A percentile compares a stretch with the other conserved stretches of the same genome.
Conservation (phyloP, 306 rosid genomes). For the Vigna unguiculata region DNA sequence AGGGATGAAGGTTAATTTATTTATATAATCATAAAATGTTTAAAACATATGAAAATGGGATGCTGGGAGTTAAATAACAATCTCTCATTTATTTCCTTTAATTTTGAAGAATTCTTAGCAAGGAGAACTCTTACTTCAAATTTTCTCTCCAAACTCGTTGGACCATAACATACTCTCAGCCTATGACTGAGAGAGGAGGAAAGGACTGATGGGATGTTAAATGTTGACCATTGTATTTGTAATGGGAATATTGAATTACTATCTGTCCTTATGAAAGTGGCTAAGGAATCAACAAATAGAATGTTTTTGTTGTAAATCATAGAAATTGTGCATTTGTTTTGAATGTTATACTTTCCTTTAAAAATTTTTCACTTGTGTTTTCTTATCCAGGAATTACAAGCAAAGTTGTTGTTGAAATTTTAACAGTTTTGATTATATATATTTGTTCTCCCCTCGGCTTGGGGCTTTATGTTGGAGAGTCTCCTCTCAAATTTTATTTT, state of each 20-base stretch:
- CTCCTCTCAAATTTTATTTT: slow-evolving; percentile 16
- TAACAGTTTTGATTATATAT: slow-evolving; percentile 7
- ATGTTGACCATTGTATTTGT: neutral
- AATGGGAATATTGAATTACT: neutral
- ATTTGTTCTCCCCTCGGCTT: neutral
- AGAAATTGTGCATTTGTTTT: neutral
- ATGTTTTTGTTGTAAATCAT: neutral
- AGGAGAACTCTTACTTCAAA: too few relatives aligned
- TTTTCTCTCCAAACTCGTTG: neutral
- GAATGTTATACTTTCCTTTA: too few relatives aligned
- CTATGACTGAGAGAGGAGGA: slow-evolving; percentile 7
- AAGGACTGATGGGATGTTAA: slow-evolving; percentile 9
- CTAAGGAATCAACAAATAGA: neutral
- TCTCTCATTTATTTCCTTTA: neutral
- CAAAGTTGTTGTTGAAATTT: neutral
- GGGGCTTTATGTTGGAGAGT: slow-evolving; percentile 14
- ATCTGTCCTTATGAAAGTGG: neutral
- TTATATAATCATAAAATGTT: neutral
- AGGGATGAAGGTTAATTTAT: neutral
- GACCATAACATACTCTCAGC: neutral
- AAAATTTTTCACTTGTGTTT: neutral
- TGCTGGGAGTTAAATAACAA: neutral
- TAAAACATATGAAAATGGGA: neutral
- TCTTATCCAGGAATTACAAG: neutral
- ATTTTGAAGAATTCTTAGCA: neutral